Conservation (phyloP, 768 basidiomycete species). For the Mycena haematopus region DNA sequence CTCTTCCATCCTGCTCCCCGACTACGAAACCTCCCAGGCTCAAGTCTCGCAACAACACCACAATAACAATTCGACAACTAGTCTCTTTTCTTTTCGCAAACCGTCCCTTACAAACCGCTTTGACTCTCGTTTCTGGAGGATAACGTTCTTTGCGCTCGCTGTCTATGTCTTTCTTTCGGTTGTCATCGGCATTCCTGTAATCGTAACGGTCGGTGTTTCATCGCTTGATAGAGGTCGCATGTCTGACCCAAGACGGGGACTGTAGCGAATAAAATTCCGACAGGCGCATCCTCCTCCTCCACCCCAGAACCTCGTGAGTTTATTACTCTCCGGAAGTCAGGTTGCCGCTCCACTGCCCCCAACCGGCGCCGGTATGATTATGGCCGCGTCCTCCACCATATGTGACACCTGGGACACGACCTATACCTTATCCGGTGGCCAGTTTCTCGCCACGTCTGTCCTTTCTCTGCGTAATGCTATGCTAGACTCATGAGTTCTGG, state of each 20-base stretch:
- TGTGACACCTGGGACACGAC: slow-evolving; percentile 40
- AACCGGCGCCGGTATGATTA: slow-evolving; percentile 6
- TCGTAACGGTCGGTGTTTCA: slow-evolving; percentile 55
- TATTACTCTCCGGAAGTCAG: slow-evolving; percentile 17
- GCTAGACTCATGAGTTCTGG: neutral
- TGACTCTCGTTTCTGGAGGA: slow-evolving; percentile 55
- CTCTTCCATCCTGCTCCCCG: slow-evolving; percentile 60
- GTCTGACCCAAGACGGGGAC: slow-evolving; percentile 28
- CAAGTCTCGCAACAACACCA: slow-evolving; percentile 8
- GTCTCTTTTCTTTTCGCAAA: slow-evolving; percentile 32
- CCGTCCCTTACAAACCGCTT: slow-evolving; percentile 38
- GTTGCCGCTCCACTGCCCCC: neutral
- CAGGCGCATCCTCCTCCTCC: slow-evolving; percentile 6
- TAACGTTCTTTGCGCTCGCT: slow-evolving; percentile 53
- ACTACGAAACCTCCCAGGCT: slow-evolving; percentile 76
- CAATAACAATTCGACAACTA: slow-evolving; percentile 2
- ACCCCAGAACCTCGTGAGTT: neutral
- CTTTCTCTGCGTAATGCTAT: slow-evolving; percentile 4
- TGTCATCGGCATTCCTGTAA: slow-evolving; percentile 62
- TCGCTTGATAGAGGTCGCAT: slow-evolving; percentile 3
- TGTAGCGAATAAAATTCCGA: slow-evolving; percentile 18
- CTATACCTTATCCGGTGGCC: slow-evolving; percentile 1
- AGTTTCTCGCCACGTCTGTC: slow-evolving; percentile 40
- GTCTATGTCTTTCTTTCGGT: slow-evolving; percentile 63
- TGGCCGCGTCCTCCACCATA: slow-evolving; percentile 10